Evolutionary conservation across 2,329 filamentous ascomycete species (phyloP).

Genomic region (Cladophialophora chaetospira): DNA sequence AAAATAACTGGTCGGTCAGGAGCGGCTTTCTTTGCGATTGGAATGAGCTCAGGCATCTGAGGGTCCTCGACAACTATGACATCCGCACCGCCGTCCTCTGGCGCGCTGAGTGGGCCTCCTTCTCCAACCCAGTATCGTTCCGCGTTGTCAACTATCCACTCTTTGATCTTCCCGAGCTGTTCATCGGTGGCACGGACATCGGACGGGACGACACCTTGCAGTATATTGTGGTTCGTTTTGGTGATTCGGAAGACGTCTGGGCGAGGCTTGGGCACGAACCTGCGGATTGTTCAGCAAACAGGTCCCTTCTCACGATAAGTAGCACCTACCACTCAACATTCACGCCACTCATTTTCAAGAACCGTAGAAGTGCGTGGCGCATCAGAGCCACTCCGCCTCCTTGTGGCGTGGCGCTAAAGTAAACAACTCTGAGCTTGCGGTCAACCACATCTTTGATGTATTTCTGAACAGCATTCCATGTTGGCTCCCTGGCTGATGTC

Average conservation of each 20-base stretch:
- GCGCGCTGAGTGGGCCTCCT: slow-evolving; percentile 66
- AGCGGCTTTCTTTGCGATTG: slow-evolving; percentile 69
- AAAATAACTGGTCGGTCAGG: slow-evolving; percentile 77
- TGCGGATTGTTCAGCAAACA: slow-evolving; percentile 32
- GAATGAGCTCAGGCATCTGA: slow-evolving; percentile 79
- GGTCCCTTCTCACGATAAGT: neutral
- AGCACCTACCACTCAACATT: slow-evolving; percentile 70
- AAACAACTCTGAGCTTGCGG: slow-evolving; percentile 69
- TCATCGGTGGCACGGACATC: slow-evolving; percentile 65
- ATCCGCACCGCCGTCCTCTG: slow-evolving; percentile 71
- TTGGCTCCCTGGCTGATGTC: slow-evolving; percentile 60
- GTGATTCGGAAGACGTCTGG: slow-evolving; percentile 80
- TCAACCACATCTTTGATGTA: slow-evolving; percentile 65
- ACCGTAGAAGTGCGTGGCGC: slow-evolving; percentile 75
- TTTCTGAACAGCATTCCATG: slow-evolving; percentile 66
- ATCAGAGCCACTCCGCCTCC: slow-evolving; percentile 82
- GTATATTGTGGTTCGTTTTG: slow-evolving; percentile 86
- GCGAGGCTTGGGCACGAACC: slow-evolving; percentile 74
- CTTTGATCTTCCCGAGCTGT: slow-evolving; percentile 63
- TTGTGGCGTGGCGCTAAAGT: slow-evolving; percentile 79
- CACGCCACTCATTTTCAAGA: slow-evolving; percentile 66
- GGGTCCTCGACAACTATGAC: slow-evolving; percentile 79
- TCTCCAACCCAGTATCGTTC: slow-evolving; percentile 71
- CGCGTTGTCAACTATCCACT: slow-evolving; percentile 75
- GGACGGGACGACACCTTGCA: slow-evolving; percentile 72